These are phyloP conservation scores for Fusarium fracticaudum DNA, from an alignment of 2,329 filamentous ascomycete genomes.

Conservation along the genomic window DNA sequence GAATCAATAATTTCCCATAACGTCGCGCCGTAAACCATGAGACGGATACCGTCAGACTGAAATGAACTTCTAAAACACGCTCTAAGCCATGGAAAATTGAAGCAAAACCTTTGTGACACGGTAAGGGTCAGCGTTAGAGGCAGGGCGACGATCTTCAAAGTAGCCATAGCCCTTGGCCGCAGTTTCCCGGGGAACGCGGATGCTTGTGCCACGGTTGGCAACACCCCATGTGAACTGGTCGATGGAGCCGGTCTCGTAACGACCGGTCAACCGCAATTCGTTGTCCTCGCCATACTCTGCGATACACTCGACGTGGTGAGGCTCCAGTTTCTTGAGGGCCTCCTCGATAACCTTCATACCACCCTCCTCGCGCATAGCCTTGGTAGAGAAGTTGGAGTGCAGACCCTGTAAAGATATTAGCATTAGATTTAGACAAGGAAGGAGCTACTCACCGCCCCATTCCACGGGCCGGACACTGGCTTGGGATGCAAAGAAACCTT, in stretches of 20 bases:
- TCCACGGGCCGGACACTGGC: slow-evolving; percentile 95
- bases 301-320: slow-evolving; percentile 84
- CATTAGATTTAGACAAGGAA: too few relatives aligned
- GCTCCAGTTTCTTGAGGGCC: slow-evolving; percentile 84
- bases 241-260: slow-evolving; percentile 93
- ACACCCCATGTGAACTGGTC: slow-evolving; percentile 91
- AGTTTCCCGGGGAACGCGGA: slow-evolving; percentile 88
- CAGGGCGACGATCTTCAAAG: slow-evolving; percentile 86
- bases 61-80: slow-evolving; percentile 26
- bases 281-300: slow-evolving; percentile 96
- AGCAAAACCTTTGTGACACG: slow-evolving; percentile 79
- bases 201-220: slow-evolving; percentile 93
- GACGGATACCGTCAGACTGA: too few relatives aligned
- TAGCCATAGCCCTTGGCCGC: slow-evolving; percentile 93
- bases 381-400: slow-evolving; percentile 92
- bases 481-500: slow-evolving; percentile 97
- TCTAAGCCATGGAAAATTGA: slow-evolving; percentile 34
- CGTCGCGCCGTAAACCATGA: slow-evolving; percentile 21
- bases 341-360: slow-evolving; percentile 96
- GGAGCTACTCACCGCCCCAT: too few relatives aligned
- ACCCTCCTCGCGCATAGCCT: slow-evolving; percentile 87
- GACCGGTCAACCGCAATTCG: slow-evolving; percentile 90
- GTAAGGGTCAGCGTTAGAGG: slow-evolving; percentile 89
- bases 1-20: slow-evolving; percentile 24
- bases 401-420: slow-evolving; percentile 65